phyloP scores from a whole-genome alignment of 1,284 basidiomycete species.

The Cutaneotrichosporon sp. region DNA sequence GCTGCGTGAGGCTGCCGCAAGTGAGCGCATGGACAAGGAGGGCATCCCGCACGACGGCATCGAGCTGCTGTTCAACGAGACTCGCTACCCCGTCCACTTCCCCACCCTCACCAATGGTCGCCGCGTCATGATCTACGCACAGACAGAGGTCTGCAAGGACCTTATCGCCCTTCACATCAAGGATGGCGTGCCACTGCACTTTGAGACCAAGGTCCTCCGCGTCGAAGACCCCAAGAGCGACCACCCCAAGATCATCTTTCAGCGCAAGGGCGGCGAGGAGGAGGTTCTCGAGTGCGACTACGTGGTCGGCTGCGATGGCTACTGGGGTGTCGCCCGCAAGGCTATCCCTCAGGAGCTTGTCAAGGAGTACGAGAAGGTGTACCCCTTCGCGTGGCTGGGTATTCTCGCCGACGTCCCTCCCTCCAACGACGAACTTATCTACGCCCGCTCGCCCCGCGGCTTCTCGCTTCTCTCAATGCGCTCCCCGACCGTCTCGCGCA shows the following conservation, averaged over 20 bases:
- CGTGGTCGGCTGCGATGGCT: conserved; percentile 17
- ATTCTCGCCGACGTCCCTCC: conserved; percentile 20
- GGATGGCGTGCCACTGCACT: conserved; percentile 15
- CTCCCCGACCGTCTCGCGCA: conserved; percentile 15
- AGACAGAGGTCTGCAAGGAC: conserved; percentile 24
- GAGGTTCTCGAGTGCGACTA: conserved; percentile 15
- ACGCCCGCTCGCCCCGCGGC: conserved; percentile 16
- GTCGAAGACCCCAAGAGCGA: conserved; percentile 13
- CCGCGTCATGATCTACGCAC: conserved; percentile 22
- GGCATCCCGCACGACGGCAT: conserved; percentile 20
- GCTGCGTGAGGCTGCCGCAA: conserved; percentile 15
- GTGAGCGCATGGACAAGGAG: conserved; percentile 20
- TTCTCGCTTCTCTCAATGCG: conserved; percentile 20
- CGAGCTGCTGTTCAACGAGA: conserved; percentile 18
- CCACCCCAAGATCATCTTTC: conserved; percentile 14
- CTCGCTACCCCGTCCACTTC: conserved; percentile 18
- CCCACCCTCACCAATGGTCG: conserved; percentile 16
- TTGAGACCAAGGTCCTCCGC: conserved; percentile 10
- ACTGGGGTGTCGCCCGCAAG: conserved; percentile 19
- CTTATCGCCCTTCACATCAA: conserved; percentile 19
- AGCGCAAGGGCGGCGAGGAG: conserved; percentile 10
- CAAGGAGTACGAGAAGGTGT: conserved; percentile 15
- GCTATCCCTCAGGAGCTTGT: conserved; percentile 16
- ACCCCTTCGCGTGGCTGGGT: conserved; percentile 21
- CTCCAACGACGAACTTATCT: conserved; percentile 22